Evolutionary conservation across 2,329 filamentous ascomycete genomes (phyloP).

Genomic region (Arachnomyces sp.): DNA sequence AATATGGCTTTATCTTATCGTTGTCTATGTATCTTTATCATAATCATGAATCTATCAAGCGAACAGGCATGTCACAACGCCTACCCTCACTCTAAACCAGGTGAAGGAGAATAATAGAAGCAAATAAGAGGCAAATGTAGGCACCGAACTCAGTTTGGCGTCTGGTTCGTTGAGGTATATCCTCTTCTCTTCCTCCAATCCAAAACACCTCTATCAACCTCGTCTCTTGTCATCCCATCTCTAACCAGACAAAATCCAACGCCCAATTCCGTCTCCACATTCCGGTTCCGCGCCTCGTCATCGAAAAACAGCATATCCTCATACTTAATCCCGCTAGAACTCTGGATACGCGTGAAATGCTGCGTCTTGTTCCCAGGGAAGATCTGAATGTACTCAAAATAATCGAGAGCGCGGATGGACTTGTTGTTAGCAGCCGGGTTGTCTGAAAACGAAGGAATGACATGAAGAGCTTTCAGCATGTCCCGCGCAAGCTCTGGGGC

Average conservation of each 20-base stretch:
- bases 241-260: conserved; percentile 76
- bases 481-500: conserved; percentile 72
- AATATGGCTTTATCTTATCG: not conserved
- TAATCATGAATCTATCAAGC: no score
- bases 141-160: no score
- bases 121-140: no score
- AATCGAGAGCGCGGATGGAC: conserved; percentile 41
- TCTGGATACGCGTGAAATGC: conserved; percentile 69
- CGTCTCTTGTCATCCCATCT: conserved; percentile 67
- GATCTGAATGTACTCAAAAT: conserved; percentile 53
- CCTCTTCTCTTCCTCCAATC: conserved; percentile 71
- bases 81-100: no score
- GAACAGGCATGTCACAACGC: no score
- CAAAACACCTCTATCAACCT: conserved; percentile 69
- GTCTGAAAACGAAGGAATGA: conserved; percentile 40
- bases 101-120: no score
- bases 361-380: conserved; percentile 73
- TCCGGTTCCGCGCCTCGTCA: conserved; percentile 76
- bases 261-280: conserved; percentile 65
- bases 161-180: no score
- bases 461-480: conserved; percentile 66
- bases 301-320: conserved; percentile 95
- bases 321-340: conserved; percentile 61
- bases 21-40: not conserved
- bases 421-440: conserved; percentile 35